Conservation (phyloP, 208 protist genomes). For the Acanthamoeba triangularis region DNA sequence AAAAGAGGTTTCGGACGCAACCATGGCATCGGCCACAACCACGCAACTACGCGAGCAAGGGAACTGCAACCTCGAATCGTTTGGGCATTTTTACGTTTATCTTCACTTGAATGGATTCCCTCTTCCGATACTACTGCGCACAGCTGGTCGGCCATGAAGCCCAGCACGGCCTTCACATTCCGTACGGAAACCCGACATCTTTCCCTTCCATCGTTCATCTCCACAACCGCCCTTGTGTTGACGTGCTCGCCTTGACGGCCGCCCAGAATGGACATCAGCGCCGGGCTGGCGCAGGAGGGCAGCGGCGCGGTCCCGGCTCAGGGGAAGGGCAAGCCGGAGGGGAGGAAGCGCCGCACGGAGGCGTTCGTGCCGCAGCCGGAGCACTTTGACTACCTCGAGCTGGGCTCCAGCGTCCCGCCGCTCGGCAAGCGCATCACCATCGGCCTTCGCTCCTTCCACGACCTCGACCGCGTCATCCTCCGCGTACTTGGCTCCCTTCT, state of each 20-base stretch:
- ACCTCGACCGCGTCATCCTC: constrained; percentile 66
- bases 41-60: not conserved
- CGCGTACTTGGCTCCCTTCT: constrained; percentile 5
- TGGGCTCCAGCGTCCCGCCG: not conserved
- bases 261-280: not conserved
- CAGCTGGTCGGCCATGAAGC: not conserved
- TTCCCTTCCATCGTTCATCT: not conserved
- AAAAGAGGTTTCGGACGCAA: not conserved
- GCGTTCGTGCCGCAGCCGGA: constrained; percentile 59
- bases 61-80: too few relatives aligned
- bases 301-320: too few relatives aligned
- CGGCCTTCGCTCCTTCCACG: not conserved
- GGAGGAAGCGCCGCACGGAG: constrained; percentile 14
- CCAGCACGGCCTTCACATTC: not conserved
- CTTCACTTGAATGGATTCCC: not conserved
- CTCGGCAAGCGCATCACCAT: constrained; percentile 64
- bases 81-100: not conserved
- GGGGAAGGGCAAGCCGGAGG: not conserved
- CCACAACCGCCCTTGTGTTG: not conserved
- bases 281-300: not conserved
- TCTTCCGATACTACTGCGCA: constrained; percentile 16
- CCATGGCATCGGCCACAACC: not conserved
- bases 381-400: constrained; percentile 75
- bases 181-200: not conserved
- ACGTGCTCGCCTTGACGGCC: not conserved